Evolutionary conservation across 805 yeast genomes (phyloP), one percentile per base, ranked within the genome.

Genomic region (Isabelozyma heimii): DNA sequence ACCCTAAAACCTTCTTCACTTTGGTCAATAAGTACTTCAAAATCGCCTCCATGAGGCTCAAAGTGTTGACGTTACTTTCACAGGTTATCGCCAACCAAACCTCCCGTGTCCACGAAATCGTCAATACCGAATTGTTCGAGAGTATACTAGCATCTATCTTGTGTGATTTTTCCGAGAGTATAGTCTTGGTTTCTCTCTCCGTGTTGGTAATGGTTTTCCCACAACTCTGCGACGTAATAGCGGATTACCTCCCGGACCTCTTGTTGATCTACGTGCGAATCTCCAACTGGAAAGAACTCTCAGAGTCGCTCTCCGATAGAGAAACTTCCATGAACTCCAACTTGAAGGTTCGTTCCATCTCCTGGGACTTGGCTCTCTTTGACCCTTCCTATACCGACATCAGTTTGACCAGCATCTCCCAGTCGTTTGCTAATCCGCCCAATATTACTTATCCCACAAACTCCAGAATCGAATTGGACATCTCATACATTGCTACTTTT

Each of bases 221-320:
- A 0, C 77, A 76, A 49, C 56, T 77, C 0, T 68, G 75, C 49
- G 58, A 61, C n/a, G 58, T 60, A 26, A 53, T 79, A 2, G 55
- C 63, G 1, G 30, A 50, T 0, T 60, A 63, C 38, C 51, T 81
- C 9, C 73, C 78, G 0, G 73, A 72, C 35, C 51, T 83, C 3
- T 68, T 79, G 44, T 67, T 76, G 0, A 60, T 80, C 1, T 76
- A 73, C 51, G 66, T 80, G 4, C 59, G 86, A 37, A 54, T 79
- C 26, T 46, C 51, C 16, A 30, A 53, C 20, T 58, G 71, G 74
- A 55, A 55, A 17, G 60, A 57, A 28, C 45, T 57, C 48, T 40
- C 52, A 13, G 39, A 54, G 42, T 40, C 43, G n/a, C 30, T 53
- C 5, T 44, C 50, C 0, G 53, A 53, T 16, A 49, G 62, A 35